Conservation (phyloP, 768 basidiomycete species). For the Baorangia bicolor region DNA sequence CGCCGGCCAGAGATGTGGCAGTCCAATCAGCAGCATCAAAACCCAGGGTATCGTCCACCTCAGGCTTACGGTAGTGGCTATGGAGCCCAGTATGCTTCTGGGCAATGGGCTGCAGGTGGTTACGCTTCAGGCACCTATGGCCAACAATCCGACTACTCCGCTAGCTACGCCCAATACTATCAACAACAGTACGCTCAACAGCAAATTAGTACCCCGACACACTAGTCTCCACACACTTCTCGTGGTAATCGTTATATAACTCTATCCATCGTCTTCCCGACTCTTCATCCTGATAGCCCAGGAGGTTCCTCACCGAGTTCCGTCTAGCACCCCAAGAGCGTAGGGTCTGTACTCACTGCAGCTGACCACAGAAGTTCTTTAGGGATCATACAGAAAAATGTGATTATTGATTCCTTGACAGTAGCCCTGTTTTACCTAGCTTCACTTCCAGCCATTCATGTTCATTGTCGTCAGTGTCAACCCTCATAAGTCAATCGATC, state of each 20-base stretch:
- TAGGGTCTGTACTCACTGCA: conserved; percentile 36
- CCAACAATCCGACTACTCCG: conserved; percentile 63
- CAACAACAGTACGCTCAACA: conserved; percentile 85
- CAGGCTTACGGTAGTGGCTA: conserved; percentile 55
- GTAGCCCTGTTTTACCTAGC: conserved; percentile 26
- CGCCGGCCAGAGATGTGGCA: conserved; percentile 89
- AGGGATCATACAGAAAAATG: conserved; percentile 28
- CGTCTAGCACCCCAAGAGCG: conserved; percentile 24
- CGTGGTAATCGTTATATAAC: conserved; percentile 29
- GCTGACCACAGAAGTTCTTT: conserved; percentile 35
- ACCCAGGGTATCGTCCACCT: conserved; percentile 66
- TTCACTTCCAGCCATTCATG: conserved; percentile 11
- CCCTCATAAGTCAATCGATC: not conserved
- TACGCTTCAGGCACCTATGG: conserved; percentile 35
- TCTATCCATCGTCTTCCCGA: conserved; percentile 15
- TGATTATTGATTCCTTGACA: conserved; percentile 31
- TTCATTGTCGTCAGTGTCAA: not conserved
- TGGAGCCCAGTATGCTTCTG: conserved; percentile 41
- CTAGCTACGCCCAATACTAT: conserved; percentile 84
- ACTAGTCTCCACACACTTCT: conserved; percentile 23
- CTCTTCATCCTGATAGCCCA: conserved; percentile 14
- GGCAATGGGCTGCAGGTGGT: conserved; percentile 38
- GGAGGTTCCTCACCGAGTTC: conserved; percentile 16
- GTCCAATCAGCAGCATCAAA: conserved; percentile 53
- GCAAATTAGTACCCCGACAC: conserved; percentile 48